Base-by-base conservation (phyloP, 257 asterid species). In the Solanum habrochaites region DNA sequence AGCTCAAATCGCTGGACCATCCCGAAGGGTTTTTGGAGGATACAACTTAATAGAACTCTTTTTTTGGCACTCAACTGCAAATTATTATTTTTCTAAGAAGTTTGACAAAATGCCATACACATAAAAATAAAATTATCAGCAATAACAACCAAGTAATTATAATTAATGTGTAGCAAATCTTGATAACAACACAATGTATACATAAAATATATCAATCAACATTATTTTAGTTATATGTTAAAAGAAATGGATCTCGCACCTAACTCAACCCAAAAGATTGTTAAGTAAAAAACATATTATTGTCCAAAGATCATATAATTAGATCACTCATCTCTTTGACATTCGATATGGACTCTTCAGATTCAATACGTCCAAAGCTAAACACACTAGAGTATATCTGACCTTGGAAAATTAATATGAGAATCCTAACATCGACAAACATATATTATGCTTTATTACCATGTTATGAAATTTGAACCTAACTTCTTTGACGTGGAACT, bases 21-120 rank as follows among this genome's bases (percentile, higher is more conserved):
- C 0, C 5, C 5, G 1, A 32, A 4, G 0, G 5, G 0, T 32
- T 32, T 32, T 32, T 32, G 35, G 6, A 32, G 35, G 5, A 32
- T 32, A 32, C 5, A 32, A 64, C 31, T 64, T n/a, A n/a, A n/a
- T 64, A 27, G 18, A 66, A 7, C 72, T 52, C 10, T 3, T 66
- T 49, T 49, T 15, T 66, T 6, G 29, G 37, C 23, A 29, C 23
- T 29, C 39, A 27, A 69, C 15, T 15, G 6, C 20, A 69, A 69
- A 8, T 12, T 66, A 29, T 66, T 12, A 6, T 11, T 14, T 4
- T 69, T 69, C 12, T 29, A 69, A 69, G 40, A 29, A 69, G 23
- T 69, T 52, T 69, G 23, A 69, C 18, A 69, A 29, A 69, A 64
- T 64, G 32, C 32, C 7, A 25, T 11, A 64, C 7, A 11, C 18